phyloP scores from a whole-genome alignment of 768 basidiomycete genomes.

The Lentinula aciculospora region DNA sequence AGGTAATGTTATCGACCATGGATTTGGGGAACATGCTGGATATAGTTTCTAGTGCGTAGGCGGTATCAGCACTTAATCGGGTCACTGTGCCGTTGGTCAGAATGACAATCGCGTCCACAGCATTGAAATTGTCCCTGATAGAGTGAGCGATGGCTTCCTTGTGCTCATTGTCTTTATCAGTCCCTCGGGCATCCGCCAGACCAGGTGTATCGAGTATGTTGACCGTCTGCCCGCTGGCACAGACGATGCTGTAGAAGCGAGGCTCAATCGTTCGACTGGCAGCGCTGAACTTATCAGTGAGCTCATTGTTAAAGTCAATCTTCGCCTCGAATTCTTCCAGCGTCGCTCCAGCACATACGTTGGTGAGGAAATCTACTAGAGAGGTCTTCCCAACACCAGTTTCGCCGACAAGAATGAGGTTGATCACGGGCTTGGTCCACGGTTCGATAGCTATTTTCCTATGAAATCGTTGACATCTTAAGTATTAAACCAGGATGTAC shows the following conservation, averaged over 20 bases:
- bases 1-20: slow-evolving; percentile 19
- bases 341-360: slow-evolving; percentile 8
- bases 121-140: slow-evolving; percentile 13
- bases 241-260: not conserved
- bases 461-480: not conserved
- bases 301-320: not conserved
- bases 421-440: not conserved
- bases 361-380: slow-evolving; percentile 11
- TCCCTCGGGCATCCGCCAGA: slow-evolving; percentile 21
- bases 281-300: too few species aligned
- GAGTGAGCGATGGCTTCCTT: slow-evolving; percentile 17
- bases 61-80: slow-evolving; percentile 16
- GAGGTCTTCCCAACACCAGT: slow-evolving; percentile 15
- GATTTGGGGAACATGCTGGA: slow-evolving; percentile 19
- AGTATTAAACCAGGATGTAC: not conserved
- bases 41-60: slow-evolving; percentile 17
- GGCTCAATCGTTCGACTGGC: not conserved
- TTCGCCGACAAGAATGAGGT: slow-evolving; percentile 9
- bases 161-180: slow-evolving; percentile 18
- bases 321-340: not conserved
- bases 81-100: slow-evolving; percentile 18
- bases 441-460: not conserved
- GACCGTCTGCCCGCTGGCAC: slow-evolving; percentile 1
- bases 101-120: slow-evolving; percentile 19
- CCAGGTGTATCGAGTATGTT: slow-evolving; percentile 23